Conservation (phyloP, 257 asterid species). For the Oldenlandia corymbosa region DNA sequence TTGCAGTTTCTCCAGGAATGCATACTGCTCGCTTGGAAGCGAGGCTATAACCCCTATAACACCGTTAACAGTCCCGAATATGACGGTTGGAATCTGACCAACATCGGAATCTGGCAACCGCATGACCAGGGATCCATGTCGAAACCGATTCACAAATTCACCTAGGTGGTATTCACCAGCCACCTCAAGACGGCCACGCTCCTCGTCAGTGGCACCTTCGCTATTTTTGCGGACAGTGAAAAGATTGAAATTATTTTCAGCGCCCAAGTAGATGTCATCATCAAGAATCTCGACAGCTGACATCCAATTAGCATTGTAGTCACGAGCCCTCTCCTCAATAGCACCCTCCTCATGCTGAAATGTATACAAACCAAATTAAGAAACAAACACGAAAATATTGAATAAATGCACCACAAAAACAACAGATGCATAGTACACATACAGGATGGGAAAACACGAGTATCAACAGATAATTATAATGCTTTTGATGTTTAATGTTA, state of each 20-base stretch:
- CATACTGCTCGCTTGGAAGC: slow-evolving; percentile 73
- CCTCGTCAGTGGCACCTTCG: slow-evolving; percentile 96
- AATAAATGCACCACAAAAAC: neutral
- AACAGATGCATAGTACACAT: neutral
- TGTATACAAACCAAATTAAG: slow-evolving; percentile 8
- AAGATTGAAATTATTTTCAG: slow-evolving; percentile 81
- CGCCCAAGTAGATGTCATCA: slow-evolving; percentile 85
- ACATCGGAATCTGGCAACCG: slow-evolving; percentile 87
- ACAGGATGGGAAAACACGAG: neutral
- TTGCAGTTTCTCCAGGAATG: slow-evolving; percentile 81
- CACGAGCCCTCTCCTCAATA: slow-evolving; percentile 96
- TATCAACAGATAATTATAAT: neutral
- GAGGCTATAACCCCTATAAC: slow-evolving; percentile 91
- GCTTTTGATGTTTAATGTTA: neutral
- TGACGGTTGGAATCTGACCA: slow-evolving; percentile 89
- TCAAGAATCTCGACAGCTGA: slow-evolving; percentile 98
- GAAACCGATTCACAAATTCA: slow-evolving; percentile 81
- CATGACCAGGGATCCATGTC: slow-evolving; percentile 96
- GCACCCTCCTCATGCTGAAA: slow-evolving; percentile 96
- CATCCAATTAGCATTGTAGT: slow-evolving; percentile 98
- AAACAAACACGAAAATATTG: neutral
- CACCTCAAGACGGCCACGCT: slow-evolving; percentile 95
- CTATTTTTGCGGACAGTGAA: slow-evolving; percentile 88
- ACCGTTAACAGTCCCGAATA: slow-evolving; percentile 92
- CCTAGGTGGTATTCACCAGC: slow-evolving; percentile 98